A percentile compares a stretch with the other conserved stretches of the same genome.
phyloP scores from a whole-genome alignment of 2,329 filamentous ascomycete species.

The Sporothrix variecibatus region DNA sequence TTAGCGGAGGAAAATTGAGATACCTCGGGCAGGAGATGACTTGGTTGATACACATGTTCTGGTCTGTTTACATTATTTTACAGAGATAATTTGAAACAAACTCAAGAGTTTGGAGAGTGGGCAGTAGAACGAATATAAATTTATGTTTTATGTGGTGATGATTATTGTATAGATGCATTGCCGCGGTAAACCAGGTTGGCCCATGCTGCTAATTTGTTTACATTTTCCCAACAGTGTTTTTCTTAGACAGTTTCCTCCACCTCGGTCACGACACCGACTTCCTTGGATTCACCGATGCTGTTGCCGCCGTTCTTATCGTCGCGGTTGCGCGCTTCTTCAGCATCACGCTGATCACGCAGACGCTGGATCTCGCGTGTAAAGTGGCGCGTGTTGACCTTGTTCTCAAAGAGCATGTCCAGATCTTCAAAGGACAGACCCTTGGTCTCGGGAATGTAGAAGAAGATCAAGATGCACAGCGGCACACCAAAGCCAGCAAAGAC shows the following conservation, averaged over 20 bases:
- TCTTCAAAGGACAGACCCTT: conserved; percentile 11
- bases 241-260: conserved; percentile 1
- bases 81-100: no score
- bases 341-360: neutral
- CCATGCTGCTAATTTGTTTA: no score
- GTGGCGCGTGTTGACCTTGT: conserved; percentile 15
- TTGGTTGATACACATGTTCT: no score
- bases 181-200: no score
- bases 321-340: neutral
- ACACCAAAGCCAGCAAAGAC: conserved; percentile 14
- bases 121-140: no score
- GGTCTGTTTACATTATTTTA: no score
- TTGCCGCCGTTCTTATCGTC: neutral
- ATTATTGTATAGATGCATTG: no score
- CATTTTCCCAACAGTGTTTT: no score
- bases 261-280: neutral
- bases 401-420: conserved; percentile 9
- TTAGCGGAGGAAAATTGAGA: neutral
- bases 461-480: neutral
- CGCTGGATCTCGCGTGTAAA: conserved; percentile 12
- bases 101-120: no score
- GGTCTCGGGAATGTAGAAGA: conserved; percentile 15
- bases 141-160: no score
- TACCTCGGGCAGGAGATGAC: neutral
- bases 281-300: conserved; percentile 10